Evolutionary conservation across 768 basidiomycete species (phyloP).

Genomic region (Tylopilus intermedius): DNA sequence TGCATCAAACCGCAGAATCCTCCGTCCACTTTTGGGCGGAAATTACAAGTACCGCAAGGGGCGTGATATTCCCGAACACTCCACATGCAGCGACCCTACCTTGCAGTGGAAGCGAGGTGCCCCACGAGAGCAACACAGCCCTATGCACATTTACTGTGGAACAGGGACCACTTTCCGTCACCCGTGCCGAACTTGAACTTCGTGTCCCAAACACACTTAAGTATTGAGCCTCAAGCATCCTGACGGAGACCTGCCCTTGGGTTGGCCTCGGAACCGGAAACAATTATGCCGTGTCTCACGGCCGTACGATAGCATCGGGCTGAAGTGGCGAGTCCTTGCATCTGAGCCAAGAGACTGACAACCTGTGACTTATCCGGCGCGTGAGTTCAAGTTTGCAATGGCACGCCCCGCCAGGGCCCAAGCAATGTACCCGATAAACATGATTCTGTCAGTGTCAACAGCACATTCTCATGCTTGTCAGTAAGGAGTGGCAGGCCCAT

Average conservation of each 20-base stretch:
- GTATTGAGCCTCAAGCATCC: conserved; percentile 1
- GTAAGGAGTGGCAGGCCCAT: neutral
- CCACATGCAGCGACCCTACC: conserved; percentile 10
- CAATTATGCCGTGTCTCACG: conserved; percentile 1
- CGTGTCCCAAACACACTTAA: conserved; percentile 1
- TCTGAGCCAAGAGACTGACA: neutral
- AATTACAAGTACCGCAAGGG: conserved; percentile 20
- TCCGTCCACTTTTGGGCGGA: conserved; percentile 14
- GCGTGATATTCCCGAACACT: conserved; percentile 4
- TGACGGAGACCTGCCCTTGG: conserved; percentile 10
- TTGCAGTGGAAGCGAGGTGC: conserved; percentile 20
- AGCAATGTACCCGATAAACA: neutral
- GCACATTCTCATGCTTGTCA: conserved; percentile 7
- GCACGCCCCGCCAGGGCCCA: neutral
- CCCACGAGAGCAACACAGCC: conserved; percentile 9
- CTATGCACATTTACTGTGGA: conserved; percentile 1
- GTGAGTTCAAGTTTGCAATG: neutral
- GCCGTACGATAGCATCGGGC: conserved; percentile 2
- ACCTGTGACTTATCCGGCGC: conserved; percentile 1
- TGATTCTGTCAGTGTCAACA: neutral
- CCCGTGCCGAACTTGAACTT: conserved; percentile 1
- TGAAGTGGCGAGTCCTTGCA: no score
- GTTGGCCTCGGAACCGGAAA: conserved; percentile 21
- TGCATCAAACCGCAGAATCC: conserved; percentile 2
- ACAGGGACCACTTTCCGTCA: neutral